These are phyloP conservation scores for Catharanthus roseus DNA, from an alignment of 257 asterid species.

Conservation along the genomic window DNA sequence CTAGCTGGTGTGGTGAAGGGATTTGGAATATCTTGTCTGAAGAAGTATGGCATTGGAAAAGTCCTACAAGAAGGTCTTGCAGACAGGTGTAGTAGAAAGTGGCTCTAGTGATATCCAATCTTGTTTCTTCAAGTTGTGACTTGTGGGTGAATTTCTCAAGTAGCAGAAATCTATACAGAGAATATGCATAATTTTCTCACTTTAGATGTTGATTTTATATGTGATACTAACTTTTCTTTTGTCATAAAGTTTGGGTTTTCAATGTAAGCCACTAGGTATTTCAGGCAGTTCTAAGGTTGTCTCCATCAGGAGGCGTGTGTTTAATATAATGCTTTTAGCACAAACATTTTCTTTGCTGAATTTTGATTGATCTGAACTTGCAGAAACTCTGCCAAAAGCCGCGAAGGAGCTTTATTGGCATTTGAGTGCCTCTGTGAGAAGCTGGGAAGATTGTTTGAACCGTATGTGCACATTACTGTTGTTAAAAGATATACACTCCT, in stretches of 20 bases:
- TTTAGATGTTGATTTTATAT: neutral
- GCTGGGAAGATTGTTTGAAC: constrained; percentile 95
- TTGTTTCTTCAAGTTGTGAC: neutral
- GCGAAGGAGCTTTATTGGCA: constrained; percentile 95
- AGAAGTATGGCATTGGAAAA: constrained; percentile 66
- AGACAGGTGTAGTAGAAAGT: constrained; percentile 52
- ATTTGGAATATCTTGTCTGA: constrained; percentile 70
- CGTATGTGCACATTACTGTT: constrained; percentile 47
- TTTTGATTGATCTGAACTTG: constrained; percentile 16
- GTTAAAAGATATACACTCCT: neutral
- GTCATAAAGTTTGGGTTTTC: neutral
- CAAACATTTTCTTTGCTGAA: constrained; percentile 5
- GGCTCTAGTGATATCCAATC: neutral
- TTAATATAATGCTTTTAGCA: neutral
- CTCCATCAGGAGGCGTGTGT: neutral
- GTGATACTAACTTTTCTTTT: neutral
- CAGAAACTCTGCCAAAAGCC: constrained; percentile 87
- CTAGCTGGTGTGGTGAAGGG: constrained; percentile 95
- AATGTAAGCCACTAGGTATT: neutral
- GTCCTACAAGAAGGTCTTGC: constrained; percentile 68
- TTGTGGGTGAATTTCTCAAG: neutral
- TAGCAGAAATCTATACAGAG: neutral
- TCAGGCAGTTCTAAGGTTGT: neutral
- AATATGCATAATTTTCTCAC: neutral
- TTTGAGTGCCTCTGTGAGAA: constrained; percentile 95